Conservation (phyloP, 805 yeast genomes). For the Komagataella mondaviorum region DNA sequence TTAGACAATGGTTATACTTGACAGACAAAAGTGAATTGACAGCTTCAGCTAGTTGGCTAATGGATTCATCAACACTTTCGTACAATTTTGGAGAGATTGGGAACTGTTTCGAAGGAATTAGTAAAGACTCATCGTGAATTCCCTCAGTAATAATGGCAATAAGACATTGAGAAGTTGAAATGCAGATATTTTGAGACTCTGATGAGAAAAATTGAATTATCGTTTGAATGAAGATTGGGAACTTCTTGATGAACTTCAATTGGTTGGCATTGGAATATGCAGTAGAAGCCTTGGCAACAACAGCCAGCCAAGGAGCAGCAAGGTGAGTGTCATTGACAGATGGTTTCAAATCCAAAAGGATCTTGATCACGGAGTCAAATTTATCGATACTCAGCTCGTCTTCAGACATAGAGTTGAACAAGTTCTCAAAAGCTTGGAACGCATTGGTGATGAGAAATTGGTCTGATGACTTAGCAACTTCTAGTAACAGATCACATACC, state of each 20-base stretch:
- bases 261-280: constrained; percentile 39
- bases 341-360: constrained; percentile 72
- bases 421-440: constrained; percentile 71
- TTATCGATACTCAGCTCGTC: constrained; percentile 40
- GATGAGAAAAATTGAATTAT: constrained; percentile 57
- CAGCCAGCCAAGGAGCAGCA: constrained; percentile 93
- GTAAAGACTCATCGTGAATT: constrained; percentile 44
- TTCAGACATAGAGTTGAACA: constrained; percentile 53
- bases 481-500: constrained; percentile 65
- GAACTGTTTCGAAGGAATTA: constrained; percentile 26
- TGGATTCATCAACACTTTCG: constrained; percentile 41
- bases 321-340: constrained; percentile 70
- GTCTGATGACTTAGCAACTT: constrained; percentile 69
- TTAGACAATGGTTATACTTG: constrained; percentile 63
- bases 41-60: constrained; percentile 37
- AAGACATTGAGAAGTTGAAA: constrained; percentile 77
- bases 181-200: constrained; percentile 46
- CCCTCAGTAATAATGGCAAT: constrained; percentile 64
- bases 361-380: constrained; percentile 48
- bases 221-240: constrained; percentile 42
- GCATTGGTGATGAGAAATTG: constrained; percentile 75
- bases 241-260: constrained; percentile 33
- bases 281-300: constrained; percentile 68
- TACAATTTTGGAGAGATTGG: constrained; percentile 32
- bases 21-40: constrained; percentile 49